Conservation (phyloP, 371 early-diverging fungal genomes). For the Mucor racemosus region DNA sequence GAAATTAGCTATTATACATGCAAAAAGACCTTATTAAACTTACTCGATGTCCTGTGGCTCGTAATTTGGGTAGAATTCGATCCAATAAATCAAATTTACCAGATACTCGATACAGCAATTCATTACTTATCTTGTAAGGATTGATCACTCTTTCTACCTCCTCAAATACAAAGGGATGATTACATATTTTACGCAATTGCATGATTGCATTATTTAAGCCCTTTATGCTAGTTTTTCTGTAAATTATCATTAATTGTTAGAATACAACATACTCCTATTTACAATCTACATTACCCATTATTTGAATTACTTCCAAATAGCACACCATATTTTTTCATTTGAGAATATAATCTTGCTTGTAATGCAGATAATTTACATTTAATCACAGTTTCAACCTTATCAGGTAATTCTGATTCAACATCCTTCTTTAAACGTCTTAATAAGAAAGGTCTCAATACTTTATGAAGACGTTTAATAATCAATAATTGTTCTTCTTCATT, state of each 20-base stretch:
- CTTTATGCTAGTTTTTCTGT: slow-evolving; percentile 69
- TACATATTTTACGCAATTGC: slow-evolving; percentile 99
- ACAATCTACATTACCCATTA: slow-evolving; percentile 45
- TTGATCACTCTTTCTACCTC: slow-evolving; percentile 90
- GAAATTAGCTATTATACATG: neutral
- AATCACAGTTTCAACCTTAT: slow-evolving; percentile 98
- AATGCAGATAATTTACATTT: slow-evolving; percentile 91
- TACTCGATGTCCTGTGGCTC: slow-evolving; percentile 86
- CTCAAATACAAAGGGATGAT: slow-evolving; percentile 98
- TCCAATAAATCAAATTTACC: slow-evolving; percentile 99
- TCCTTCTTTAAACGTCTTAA: slow-evolving; percentile 98
- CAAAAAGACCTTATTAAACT: slow-evolving; percentile 6
- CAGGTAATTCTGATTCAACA: slow-evolving; percentile 98
- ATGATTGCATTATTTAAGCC: slow-evolving; percentile 97
- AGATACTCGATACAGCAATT: slow-evolving; percentile 75
- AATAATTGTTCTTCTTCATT: slow-evolving; percentile 98
- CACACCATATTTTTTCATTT: slow-evolving; percentile 78
- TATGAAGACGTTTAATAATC: slow-evolving; percentile 97
- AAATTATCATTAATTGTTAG: slow-evolving; percentile 7
- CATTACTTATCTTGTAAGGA: slow-evolving; percentile 61
- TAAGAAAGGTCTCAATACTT: slow-evolving; percentile 96
- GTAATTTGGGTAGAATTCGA: slow-evolving; percentile 92
- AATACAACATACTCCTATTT: neutral
- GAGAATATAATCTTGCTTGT: slow-evolving; percentile 78
- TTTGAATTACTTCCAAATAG: slow-evolving; percentile 65